Evolutionary conservation across 1,284 basidiomycete species (phyloP).

Genomic region (Marasmius tenuissimus): DNA sequence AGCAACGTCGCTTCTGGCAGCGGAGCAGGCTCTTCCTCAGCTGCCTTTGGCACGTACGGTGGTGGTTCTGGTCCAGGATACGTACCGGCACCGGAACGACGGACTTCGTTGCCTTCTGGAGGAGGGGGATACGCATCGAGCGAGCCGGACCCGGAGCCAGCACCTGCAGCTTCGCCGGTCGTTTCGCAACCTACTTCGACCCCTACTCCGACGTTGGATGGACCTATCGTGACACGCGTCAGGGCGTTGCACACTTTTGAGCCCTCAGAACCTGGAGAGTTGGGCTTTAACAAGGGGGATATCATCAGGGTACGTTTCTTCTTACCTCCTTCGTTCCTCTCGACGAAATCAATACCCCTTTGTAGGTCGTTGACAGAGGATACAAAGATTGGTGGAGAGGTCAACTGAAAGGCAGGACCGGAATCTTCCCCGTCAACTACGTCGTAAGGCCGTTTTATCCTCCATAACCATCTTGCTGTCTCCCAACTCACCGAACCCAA

Average conservation of each 20-base stretch:
- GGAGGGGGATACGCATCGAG: constrained; percentile 5
- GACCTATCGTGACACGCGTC: constrained; percentile 74
- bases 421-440: constrained; percentile 98
- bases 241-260: constrained; percentile 91
- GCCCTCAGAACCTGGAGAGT: constrained; percentile 87
- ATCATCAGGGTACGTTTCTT: constrained; percentile 77
- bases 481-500: constrained; percentile 25
- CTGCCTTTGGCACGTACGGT: constrained; percentile 17
- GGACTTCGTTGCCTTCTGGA: constrained; percentile 2
- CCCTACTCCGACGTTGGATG: constrained; percentile 29
- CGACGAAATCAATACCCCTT: constrained; percentile 47
- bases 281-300: constrained; percentile 92
- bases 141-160: constrained; percentile 5
- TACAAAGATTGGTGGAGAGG: constrained; percentile 99
- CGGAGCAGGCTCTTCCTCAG: constrained; percentile 20
- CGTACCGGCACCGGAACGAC: constrained; percentile 6
- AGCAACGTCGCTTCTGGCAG: constrained; percentile 15
- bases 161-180: not conserved
- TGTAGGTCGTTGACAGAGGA: constrained; percentile 89
- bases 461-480: constrained; percentile 6
- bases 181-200: constrained; percentile 11
- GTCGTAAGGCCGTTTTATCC: constrained; percentile 50
- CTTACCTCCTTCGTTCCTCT: not conserved
- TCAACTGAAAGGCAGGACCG: constrained; percentile 88
- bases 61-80: constrained; percentile 15